Evolutionary conservation across 805 yeast genomes (phyloP), one percentile per base, ranked within the genome.

Genomic region (Yamadazyma sp.): DNA sequence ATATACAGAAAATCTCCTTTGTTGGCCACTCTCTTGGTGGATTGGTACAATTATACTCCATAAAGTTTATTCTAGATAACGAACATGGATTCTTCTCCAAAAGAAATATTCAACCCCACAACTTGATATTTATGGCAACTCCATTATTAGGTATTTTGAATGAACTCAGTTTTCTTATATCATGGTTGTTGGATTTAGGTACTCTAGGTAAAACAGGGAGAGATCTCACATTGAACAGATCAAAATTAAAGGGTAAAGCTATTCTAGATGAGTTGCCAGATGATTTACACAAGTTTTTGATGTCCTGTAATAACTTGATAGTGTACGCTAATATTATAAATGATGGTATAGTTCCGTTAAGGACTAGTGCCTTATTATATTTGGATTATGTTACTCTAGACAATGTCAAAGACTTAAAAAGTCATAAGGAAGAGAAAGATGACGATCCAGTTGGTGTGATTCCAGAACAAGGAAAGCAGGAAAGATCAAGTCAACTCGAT

Each of bases 21-120:
- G 53, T 68, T 14, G 74, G 68, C 14, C 74, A 68, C 43, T 68
- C 73, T 0, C 40, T 68, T 4, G 74, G 74, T 7, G 74, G 74
- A 1, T 49, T 60, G 12, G 64, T 62, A 5, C 74, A 68, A 48
- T 46, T 66, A 22, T 67, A 60, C 38, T 67, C 71, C 4, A 55
- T 68, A 28, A 61, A 60, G 39, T 57, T 59, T 37, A 53, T 68
- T 5, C 44, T 67, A n/a, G 36, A 46, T 22, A 46, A 47, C 10
- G 48, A 60, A 21, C 19, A 40, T 2, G 57, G 56, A 24, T 65
- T 48, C 42, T 67, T 67, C 34, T 38, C 41, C 11, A 39, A 37
- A 8, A 38, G 46, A n/a, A 36, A 42, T 5, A 61, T 68, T 8
- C 30, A 43, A 25, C 69, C 65, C 7, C 45, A 40, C 23, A 60